Evolutionary conservation across 805 yeast genomes (phyloP), one percentile per base, ranked within the genome.

Genomic region (Teunomyces funiuensis): DNA sequence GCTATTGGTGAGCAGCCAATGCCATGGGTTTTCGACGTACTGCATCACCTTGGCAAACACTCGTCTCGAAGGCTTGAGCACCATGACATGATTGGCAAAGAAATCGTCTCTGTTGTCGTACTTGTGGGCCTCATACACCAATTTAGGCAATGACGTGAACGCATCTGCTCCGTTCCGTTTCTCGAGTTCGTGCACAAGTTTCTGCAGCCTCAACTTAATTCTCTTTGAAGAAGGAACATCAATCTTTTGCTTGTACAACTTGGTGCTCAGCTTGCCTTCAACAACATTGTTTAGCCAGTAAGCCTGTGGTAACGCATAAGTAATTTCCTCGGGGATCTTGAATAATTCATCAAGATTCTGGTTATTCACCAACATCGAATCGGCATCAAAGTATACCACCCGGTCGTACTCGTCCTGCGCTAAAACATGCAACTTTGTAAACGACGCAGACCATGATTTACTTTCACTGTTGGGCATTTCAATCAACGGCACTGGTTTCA

Each of bases 341-440:
- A 64, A 64, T n/a, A 65, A 45, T 44, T 65, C 69, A 40, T 65
- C 66, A 19, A 63, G 43, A 30, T 69, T 57, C 31, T 20, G 43
- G 37, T 31, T 37, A 11, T 36, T 57, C 7, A 55, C 55, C 10
- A 79, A 50, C 48, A 69, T 57, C 2, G 82, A 71, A 59, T 82
- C 87, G 7, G 81, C 69, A 55, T 82, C 88, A 50, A 82, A 57
- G 53, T 72, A 80, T 10, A 82, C 69, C 13, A 82, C 54, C 34
- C 83, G 57, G 18, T 78, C 77, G 52, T 67, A 82, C 26, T 76
- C 69, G 0, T 63, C 57, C 49, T 69, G 68, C 40, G 71, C 66
- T 53, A 82, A 82, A 0, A 77, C 71, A 45, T 70, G 62, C 20
- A 82, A 60, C 51, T 82, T 82, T 1, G 83, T 79, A 47, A 77